Evolutionary conservation across 73 alveolate genomes (phyloP).

Genomic region (Paramecium pentaurelia): DNA sequence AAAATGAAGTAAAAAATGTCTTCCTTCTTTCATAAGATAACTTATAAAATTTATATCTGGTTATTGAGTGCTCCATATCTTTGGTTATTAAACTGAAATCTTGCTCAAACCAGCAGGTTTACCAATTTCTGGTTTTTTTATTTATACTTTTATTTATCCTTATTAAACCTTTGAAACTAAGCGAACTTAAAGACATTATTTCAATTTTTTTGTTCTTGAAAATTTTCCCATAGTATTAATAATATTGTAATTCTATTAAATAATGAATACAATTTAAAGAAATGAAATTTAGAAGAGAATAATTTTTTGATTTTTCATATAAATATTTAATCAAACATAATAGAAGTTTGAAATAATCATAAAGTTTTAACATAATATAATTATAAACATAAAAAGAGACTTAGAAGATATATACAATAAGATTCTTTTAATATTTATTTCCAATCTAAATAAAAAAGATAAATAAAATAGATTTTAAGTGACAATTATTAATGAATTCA

Average conservation of each 20-base stretch:
- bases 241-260: background rate
- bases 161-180: background rate
- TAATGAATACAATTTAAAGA: too few relatives aligned
- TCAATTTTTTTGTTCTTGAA: background rate
- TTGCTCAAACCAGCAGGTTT: background rate
- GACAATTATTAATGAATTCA: background rate
- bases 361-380: too few relatives aligned
- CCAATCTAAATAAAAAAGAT: background rate
- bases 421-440: too few relatives aligned
- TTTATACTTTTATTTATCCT: background rate
- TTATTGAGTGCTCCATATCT: background rate
- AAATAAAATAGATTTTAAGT: background rate
- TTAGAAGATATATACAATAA: too few relatives aligned
- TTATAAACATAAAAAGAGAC: background rate
- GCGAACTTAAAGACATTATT: background rate
- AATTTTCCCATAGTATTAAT: background rate
- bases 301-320: background rate
- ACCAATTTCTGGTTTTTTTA: background rate
- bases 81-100: background rate
- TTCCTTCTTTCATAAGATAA: background rate
- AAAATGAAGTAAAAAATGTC: background rate
- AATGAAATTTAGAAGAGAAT: background rate
- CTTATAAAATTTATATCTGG: background rate
- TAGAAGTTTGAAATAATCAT: too few relatives aligned
- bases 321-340: too few relatives aligned